Base-by-base conservation (phyloP, 2,329 filamentous ascomycete genomes). In the Aurifilum marmelostoma region DNA sequence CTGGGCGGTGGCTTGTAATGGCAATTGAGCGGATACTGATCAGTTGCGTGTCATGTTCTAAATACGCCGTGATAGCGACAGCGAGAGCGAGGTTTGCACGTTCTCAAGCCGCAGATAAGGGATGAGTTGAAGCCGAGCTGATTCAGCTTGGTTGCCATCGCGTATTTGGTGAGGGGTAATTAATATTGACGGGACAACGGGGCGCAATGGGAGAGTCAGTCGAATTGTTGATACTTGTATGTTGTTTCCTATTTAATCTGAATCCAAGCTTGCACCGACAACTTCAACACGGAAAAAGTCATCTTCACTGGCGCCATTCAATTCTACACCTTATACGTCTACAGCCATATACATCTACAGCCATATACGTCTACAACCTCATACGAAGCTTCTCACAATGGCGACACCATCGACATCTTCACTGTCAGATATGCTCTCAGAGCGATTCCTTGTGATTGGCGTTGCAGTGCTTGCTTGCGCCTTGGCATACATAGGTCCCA, bases 81-180 rank as follows among this genome's bases (percentile, higher is more conserved):
- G 37, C 60, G 60, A 39, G 34, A 63, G 24, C 60, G 60, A 63
- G 41, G 11, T 39, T 47, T 43, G 60, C 39, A 11, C 41, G 8
- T 39, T 21, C 1, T 2, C 2, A 58, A 24, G 11, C 9, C 11
- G 24, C 3, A 27, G n/a, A 29, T 54, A 54, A 27, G 9, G 11
- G 6, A 14, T 29, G 11, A n/a, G n/a, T n/a, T 6, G 9, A 5
- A 16, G 27, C n/a, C 11, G 16, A 4, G 21, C 24, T 24, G 3
- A 18, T 24, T 16, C 50, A 29, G 12, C 24, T 29, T 29, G 5
- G 24, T 27, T 27, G n/a, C 50, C 50, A 27, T 54, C n/a, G n/a
- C n/a, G 41, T 24, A 52, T 52, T n/a, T 8, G n/a, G 47, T n/a
- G 21, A 52, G 24, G 12, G 4, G n/a, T 52, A 52, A 52, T n/a